Evolutionary conservation across 306 rosid genomes (phyloP), one percentile per base, ranked within the genome.

Genomic region (Castanospermum australe): DNA sequence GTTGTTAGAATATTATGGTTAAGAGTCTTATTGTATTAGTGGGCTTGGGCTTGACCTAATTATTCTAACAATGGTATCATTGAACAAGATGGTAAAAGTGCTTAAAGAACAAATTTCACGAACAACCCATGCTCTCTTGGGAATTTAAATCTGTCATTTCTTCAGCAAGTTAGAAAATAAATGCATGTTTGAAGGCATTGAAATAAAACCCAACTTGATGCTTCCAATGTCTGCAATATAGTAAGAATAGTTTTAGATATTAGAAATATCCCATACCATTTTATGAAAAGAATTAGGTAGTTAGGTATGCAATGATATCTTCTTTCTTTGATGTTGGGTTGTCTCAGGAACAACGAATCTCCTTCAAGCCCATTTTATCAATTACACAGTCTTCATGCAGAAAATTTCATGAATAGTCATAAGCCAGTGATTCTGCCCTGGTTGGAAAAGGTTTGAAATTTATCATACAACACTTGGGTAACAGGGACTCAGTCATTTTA

Each of bases 51-150:
- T n/a, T n/a, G n/a, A n/a, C n/a, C n/a, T n/a, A n/a, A n/a, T n/a
- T n/a, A n/a, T n/a, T n/a, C n/a, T n/a, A n/a, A n/a, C n/a, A n/a
- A 54, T 21, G 67, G 85, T 10, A 39, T 69, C 66, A 81, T 52
- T 8, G 79, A 52, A 33, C 12, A 78, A 61, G 5, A 38, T 51
- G 38, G 38, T 44, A 54, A 66, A 79, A 75, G 55, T 22, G 14
- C 21, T 25, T 6, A 25, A 61, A 71, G 22, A 61, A 56, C 57
- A 67, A 10, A 6, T 48, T 62, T 18, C 47, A 73, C 25, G 24
- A 79, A 6, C 12, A 72, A 17, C 6, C 17, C 54, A 64, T 1
- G 0, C n/a, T 36, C 8, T 51, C 9, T 68, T 47, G 59, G 24
- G n/a, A 47, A 45, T 14, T 68, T 47, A 18, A 21, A 22, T 13